A percentile compares a stretch with the other conserved stretches of the same genome.
Conservation (phyloP, 2,329 filamentous ascomycete species). For the Fonsecaea multimorphosa region DNA sequence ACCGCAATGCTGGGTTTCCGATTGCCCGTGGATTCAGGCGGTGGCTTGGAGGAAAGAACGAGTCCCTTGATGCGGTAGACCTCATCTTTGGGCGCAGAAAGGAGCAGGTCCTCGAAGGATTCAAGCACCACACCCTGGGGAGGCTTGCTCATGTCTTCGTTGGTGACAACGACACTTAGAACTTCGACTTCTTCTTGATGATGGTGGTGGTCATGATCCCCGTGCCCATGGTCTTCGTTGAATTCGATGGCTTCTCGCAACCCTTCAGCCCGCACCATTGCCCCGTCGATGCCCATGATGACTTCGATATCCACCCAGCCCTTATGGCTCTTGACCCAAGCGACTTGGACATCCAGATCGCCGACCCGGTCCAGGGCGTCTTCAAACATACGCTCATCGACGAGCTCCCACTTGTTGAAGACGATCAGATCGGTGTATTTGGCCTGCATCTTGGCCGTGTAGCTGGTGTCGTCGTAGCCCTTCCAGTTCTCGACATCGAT, state of each 20-base stretch:
- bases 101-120: constrained; percentile 67
- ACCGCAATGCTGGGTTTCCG: constrained; percentile 40
- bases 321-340: constrained; percentile 82
- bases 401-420: constrained; percentile 89
- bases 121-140: constrained; percentile 55
- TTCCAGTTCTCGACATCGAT: constrained; percentile 95
- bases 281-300: constrained; percentile 86
- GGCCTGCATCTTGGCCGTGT: constrained; percentile 86
- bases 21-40: constrained; percentile 56
- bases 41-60: constrained; percentile 51
- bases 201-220: constrained; percentile 51
- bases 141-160: constrained; percentile 50
- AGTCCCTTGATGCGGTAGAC: constrained; percentile 91
- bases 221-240: constrained; percentile 50
- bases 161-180: constrained; percentile 70
- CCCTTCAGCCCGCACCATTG: constrained; percentile 61
- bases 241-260: constrained; percentile 37
- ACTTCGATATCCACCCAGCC: constrained; percentile 80
- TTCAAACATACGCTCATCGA: constrained; percentile 75
- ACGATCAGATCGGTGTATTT: constrained; percentile 88
- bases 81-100: constrained; percentile 87
- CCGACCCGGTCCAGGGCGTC: constrained; percentile 78
- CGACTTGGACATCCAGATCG: constrained; percentile 78
- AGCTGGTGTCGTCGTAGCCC: constrained; percentile 89
- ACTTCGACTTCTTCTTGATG: constrained; percentile 91